Conservation (phyloP, 2,329 filamentous ascomycete genomes). For the Aspergillus tanneri region DNA sequence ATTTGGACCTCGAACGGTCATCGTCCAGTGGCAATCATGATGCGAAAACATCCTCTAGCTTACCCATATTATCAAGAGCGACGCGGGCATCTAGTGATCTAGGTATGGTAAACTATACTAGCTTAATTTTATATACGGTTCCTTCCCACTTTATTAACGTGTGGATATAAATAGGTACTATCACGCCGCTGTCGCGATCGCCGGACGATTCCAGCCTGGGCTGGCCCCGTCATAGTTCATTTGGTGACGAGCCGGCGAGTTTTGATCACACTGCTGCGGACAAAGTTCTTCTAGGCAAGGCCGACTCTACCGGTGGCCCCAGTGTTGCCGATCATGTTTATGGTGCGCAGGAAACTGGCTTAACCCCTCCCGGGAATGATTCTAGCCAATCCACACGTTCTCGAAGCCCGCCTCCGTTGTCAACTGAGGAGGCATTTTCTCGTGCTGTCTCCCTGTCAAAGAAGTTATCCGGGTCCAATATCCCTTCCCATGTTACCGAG, state of each 20-base stretch:
- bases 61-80: conserved; percentile 30
- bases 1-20: conserved; percentile 45
- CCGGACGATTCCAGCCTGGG: conserved; percentile 32
- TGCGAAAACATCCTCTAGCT: conserved; percentile 23
- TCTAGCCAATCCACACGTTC: conserved; percentile 50
- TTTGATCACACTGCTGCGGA: conserved; percentile 56
- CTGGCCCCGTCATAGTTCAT: conserved; percentile 29
- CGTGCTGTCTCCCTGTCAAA: conserved; percentile 82
- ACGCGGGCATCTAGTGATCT: conserved; percentile 49
- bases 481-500: conserved; percentile 88
- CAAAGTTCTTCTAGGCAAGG: conserved; percentile 49
- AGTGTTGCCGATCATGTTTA: conserved; percentile 15
- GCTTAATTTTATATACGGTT: too few species aligned
- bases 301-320: conserved; percentile 26
- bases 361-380: conserved; percentile 15
- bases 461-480: conserved; percentile 85
- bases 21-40: conserved; percentile 22
- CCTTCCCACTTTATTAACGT: neutral
- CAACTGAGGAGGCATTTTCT: conserved; percentile 72
- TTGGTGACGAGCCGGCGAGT: conserved; percentile 37
- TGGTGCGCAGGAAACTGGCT: conserved; percentile 9
- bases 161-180: conserved; percentile 29
- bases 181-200: conserved; percentile 44
- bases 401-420: conserved; percentile 72
- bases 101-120: conserved; percentile 30